Evolutionary conservation across 495 filamentous ascomycete species (phyloP).

Genomic region (Hypoxylon fuscum): DNA sequence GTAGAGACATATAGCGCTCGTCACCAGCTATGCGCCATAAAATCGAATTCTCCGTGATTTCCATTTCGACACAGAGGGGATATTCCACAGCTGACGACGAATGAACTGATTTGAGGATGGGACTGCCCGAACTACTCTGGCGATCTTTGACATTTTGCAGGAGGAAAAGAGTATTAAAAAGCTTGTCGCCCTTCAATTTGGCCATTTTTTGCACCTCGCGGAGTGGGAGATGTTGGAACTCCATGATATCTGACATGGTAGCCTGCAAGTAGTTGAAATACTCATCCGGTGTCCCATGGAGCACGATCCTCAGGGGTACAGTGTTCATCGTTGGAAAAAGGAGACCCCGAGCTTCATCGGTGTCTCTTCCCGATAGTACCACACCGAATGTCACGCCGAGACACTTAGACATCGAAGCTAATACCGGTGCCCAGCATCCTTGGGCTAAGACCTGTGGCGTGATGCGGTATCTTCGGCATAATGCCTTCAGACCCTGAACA

Average conservation of each 20-base stretch:
- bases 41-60: conserved; percentile 61
- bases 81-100: conserved; percentile 75
- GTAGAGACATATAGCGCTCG: conserved; percentile 55
- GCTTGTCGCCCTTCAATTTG: conserved; percentile 31
- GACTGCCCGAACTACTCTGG: conserved; percentile 6
- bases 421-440: conserved; percentile 69
- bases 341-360: conserved; percentile 63
- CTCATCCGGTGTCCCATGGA: conserved; percentile 67
- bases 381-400: conserved; percentile 76
- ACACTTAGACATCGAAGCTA: conserved; percentile 62
- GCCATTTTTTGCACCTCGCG: conserved; percentile 65
- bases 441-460: conserved; percentile 73
- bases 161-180: conserved; percentile 79
- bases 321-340: conserved; percentile 86
- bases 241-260: conserved; percentile 58
- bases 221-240: conserved; percentile 73
- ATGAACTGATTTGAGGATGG: conserved; percentile 65
- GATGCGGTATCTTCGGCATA: conserved; percentile 66
- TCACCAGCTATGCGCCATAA: conserved; percentile 77
- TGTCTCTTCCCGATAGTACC: conserved; percentile 74
- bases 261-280: conserved; percentile 74
- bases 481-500: conserved; percentile 47
- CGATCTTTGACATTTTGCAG: conserved; percentile 58
- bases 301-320: conserved; percentile 67
- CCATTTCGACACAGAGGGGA: conserved; percentile 82